phyloP scores from a whole-genome alignment of 441 rosid species.

The Erodium moschatum region DNA sequence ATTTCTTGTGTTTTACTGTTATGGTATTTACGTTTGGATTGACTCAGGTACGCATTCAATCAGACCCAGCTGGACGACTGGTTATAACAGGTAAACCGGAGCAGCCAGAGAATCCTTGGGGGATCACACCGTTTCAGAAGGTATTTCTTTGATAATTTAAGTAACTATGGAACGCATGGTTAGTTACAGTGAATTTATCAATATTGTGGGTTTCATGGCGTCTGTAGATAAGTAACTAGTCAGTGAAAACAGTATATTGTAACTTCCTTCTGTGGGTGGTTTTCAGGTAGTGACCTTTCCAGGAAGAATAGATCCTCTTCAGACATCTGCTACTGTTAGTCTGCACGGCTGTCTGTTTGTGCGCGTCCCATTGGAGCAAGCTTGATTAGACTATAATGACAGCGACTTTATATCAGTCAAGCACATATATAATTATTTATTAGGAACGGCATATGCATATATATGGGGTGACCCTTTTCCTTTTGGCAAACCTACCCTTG shows the following conservation, averaged over 20 bases:
- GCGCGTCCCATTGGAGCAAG: constrained; percentile 29
- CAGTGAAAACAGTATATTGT: no score
- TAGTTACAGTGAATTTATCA: no score
- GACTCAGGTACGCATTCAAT: constrained; percentile 68
- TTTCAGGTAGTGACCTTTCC: no score
- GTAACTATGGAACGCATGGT: not conserved
- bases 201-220: no score
- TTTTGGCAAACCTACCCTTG: no score
- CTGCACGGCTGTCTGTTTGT: no score
- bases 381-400: not conserved
- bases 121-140: constrained; percentile 84
- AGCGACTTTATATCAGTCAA: no score
- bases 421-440: no score
- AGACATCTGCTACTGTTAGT: no score
- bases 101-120: constrained; percentile 87
- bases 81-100: constrained; percentile 83
- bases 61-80: constrained; percentile 78
- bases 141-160: constrained; percentile 26
- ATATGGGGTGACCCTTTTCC: not conserved
- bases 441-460: not conserved
- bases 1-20: not conserved
- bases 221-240: no score
- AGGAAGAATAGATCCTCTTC: no score
- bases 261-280: no score
- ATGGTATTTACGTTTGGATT: not conserved